Evolutionary conservation across 2,329 filamentous ascomycete genomes (phyloP), one percentile per base, ranked within the genome.

Genomic region (Fusarium tricinctum): DNA sequence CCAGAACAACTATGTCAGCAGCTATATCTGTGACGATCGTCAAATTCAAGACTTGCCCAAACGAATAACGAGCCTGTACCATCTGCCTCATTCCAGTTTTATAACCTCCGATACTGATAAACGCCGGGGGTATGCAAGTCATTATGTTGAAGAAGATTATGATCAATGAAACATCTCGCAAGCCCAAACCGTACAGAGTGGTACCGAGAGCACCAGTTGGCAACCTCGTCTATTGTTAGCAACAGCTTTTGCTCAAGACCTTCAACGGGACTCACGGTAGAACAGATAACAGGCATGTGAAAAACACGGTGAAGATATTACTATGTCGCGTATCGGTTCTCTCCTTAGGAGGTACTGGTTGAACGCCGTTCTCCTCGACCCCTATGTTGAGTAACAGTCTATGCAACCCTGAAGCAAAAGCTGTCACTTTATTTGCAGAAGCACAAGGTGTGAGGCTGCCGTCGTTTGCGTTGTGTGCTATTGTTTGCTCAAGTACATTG

Each of bases 281-380:
- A 9, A 88, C 80, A 71, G 85, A 88, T 43, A 86, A 79, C 57
- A 87, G 82, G 61, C 86, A 83, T 20, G 85, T 86, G 72, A 88
- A 87, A 81, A 88, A 89, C 23, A 89, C 79, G 5, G 86, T 88
- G 71, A 89, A 89, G 45, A 89, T 79, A 63, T 86, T 85, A 75
- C 81, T 81, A 67, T 85, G 85, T 35, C 81, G 79, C 10, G 79
- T 86, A 63, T 85, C 81, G 2, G 82, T 88, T 42, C 87, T 80
- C 63, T 86, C 78, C 54, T 86, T 83, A 22, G 83, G 63, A 2
- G 86, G 84, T 22, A 90, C 85, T 1, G 88, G 88, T 58, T 81
- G 82, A 70, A 88, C 82, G 6, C 88, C 88, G 62, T 85, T 84
- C 62, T 84, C 81, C 67, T 87, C 85, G 15, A 86, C 77, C 9